phyloP scores from a whole-genome alignment of 2,329 filamentous ascomycete species.

The Hawksworthiomyces lignivorus region DNA sequence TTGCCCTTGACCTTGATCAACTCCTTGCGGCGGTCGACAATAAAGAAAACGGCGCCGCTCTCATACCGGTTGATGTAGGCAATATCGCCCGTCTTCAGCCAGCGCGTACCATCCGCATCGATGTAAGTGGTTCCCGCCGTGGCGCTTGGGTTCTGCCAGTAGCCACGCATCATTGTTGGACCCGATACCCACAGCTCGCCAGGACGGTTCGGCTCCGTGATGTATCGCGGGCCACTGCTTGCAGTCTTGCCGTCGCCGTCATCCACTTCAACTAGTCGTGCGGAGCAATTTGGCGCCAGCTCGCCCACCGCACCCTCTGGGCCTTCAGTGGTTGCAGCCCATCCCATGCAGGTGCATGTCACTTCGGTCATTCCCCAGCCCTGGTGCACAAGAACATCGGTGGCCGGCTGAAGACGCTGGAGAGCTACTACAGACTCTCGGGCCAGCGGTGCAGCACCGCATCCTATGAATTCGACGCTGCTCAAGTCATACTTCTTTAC shows the following conservation, averaged over 20 bases:
- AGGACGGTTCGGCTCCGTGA: conserved; percentile 41
- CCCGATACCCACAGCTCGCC: conserved; percentile 69
- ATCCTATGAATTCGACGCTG: conserved; percentile 50
- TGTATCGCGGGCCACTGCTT: conserved; percentile 20
- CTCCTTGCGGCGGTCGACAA: conserved; percentile 70
- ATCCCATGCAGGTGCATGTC: conserved; percentile 63
- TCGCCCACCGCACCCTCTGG: conserved; percentile 52
- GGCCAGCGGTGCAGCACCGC: conserved; percentile 63
- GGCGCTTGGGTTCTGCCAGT: conserved; percentile 64
- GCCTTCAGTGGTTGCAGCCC: conserved; percentile 43
- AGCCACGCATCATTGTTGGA: conserved; percentile 67
- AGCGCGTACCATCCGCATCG: conserved; percentile 44
- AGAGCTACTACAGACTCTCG: conserved; percentile 50
- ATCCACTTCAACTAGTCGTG: conserved; percentile 54
- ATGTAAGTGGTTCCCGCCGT: conserved; percentile 49
- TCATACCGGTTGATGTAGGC: conserved; percentile 56
- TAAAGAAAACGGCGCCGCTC: conserved; percentile 42
- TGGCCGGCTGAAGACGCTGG: conserved; percentile 43
- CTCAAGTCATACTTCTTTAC: conserved; percentile 60
- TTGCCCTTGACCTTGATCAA: conserved; percentile 55
- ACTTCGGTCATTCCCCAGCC: conserved; percentile 86
- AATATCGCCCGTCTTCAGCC: conserved; percentile 71
- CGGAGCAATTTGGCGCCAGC: conserved; percentile 60
- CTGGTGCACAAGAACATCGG: conserved; percentile 41
- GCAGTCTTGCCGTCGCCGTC: conserved; percentile 31